Percentiles rank a stretch among this genome's conserved stretches.
These are phyloP conservation scores for Nemania diffusa DNA, from an alignment of 2,329 filamentous ascomycete genomes.

Conservation along the genomic window DNA sequence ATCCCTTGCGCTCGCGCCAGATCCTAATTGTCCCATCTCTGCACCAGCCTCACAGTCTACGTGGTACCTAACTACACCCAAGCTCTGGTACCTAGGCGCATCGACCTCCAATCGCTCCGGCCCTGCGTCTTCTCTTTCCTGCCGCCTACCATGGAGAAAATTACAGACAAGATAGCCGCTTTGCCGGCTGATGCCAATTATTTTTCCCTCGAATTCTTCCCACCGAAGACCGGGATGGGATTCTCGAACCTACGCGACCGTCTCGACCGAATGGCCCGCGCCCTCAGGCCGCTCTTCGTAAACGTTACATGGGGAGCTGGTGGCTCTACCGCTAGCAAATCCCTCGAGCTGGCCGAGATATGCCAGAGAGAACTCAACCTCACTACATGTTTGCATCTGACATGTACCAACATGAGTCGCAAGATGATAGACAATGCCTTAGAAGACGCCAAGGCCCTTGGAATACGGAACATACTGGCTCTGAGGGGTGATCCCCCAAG, in stretches of 20 bases:
- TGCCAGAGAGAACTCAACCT: constrained; percentile 92
- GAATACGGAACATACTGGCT: constrained; percentile 93
- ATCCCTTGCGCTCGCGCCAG: background rate
- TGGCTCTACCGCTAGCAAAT: constrained; percentile 89
- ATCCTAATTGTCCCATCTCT: constrained; percentile 1
- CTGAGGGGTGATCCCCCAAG: constrained; percentile 91
- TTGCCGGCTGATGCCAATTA: constrained; percentile 83
- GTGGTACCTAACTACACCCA: background rate
- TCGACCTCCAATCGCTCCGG: background rate
- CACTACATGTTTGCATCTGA: constrained; percentile 95
- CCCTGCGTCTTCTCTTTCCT: background rate
- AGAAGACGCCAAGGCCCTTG: constrained; percentile 88
- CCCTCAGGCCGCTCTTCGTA: constrained; percentile 90
- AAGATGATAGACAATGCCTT: constrained; percentile 86
- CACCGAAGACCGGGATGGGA: constrained; percentile 95
- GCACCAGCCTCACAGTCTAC: background rate
- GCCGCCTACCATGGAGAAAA: constrained; percentile 74
- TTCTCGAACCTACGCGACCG: constrained; percentile 93
- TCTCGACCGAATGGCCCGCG: constrained; percentile 93
- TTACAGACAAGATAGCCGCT: constrained; percentile 94
- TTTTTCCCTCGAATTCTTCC: constrained; percentile 99
- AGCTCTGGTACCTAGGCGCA: background rate
- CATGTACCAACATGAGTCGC: constrained; percentile 97
- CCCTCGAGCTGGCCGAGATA: constrained; percentile 91
- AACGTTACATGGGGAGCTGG: constrained; percentile 98